Evolutionary conservation across 1,284 basidiomycete species (phyloP), one percentile per base, ranked within the genome.

Genomic region (Ceratobasidium sp.): DNA sequence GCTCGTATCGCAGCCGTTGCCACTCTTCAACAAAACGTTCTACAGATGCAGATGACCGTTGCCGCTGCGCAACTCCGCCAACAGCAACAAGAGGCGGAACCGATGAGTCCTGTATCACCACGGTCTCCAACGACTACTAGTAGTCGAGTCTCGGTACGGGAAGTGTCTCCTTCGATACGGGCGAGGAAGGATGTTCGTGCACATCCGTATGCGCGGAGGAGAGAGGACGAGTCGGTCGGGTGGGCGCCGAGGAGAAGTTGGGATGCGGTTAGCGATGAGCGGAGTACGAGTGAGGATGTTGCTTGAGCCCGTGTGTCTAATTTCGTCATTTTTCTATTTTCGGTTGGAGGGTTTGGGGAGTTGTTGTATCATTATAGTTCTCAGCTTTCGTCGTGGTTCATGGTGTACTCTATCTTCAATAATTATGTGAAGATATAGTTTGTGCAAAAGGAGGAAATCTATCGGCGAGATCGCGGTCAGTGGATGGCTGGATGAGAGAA

Each of bases 1-100:
- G 92, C 96, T 20, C 90, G 92, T 68, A 84, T 93, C 64, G 90
- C 92, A 13, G 89, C 92, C 60, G 81, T 91, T 56, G 89, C 90
- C 3, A 87, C 89, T 5, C 84, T 94, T 7, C 92, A 93, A 78
- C 88, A 89, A 63, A 88, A 90, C 5, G 85, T 94, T 79, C 85
- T 94, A 37, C 92, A 94, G 79, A 82, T 90, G 76, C 90, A 89
- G 28, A 51, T 75, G 31, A 28, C 5, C 15, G 60, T 65, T 31
- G 45, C 61, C 7, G 54, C 58, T n/a, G 60, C 71, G 17, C 71
- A 75, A 11, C 23, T 75, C 31, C 33, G 61, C 1, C 49, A 53
- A 17, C 49, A 71, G 13, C 51, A 68, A 54, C 20, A n/a, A 33
- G 28, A 17, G n/a, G 11, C 33, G 10, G 51, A 28, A 4, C 60